Evolutionary conservation across 2,329 filamentous ascomycete species (phyloP), one percentile per base, ranked within the genome.

Genomic region (Metarhizium guizhouense): DNA sequence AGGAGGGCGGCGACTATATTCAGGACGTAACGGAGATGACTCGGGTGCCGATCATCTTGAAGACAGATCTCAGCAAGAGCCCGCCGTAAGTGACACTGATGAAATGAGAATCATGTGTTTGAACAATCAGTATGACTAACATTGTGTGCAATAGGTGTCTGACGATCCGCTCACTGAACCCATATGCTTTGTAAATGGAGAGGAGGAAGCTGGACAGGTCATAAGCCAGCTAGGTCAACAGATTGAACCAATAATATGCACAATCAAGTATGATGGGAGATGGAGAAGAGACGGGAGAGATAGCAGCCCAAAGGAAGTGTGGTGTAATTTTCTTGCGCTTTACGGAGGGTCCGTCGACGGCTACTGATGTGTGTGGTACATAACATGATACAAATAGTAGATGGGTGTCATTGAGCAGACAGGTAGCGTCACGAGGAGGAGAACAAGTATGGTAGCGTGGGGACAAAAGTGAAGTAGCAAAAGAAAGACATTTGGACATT

Each of bases 1-100:
- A 99, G 72, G 89, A 95, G 73, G 87, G 88, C 63, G 93, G 93
- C 61, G 89, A 97, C 65, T 95, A 95, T 76, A 96, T 99, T 67
- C 94, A 99, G 75, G 94, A 99, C 72, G 91, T 99, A 62, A 92
- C 86, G 56, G 94, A 99, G 79, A 96, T 99, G 92, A 93, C 90
- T 47, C 83, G 93, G 63, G 88, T 99, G 59, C 94, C 94, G n/a
- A 88, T 99, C 63, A 95, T 99, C 70, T 76, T 99, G 67, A 97
- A 96, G 85, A 97, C 94, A 62, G 94, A 99, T 76, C 82, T 99
- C 67, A 90, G 81, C 76, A 99, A 99, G 88, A 97, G 93, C 77
- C 94, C 94, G 75, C 94, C 94, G 92, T 99, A 88, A 85, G 94
- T 93, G 25, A 18, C 13, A 13, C 36, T 8, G n/a, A 8, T 5